A percentile compares a stretch with the other conserved stretches of the same genome.
These are phyloP conservation scores for Dactylonectria estremocensis DNA, from an alignment of 2,329 filamentous ascomycete genomes.

Conservation along the genomic window DNA sequence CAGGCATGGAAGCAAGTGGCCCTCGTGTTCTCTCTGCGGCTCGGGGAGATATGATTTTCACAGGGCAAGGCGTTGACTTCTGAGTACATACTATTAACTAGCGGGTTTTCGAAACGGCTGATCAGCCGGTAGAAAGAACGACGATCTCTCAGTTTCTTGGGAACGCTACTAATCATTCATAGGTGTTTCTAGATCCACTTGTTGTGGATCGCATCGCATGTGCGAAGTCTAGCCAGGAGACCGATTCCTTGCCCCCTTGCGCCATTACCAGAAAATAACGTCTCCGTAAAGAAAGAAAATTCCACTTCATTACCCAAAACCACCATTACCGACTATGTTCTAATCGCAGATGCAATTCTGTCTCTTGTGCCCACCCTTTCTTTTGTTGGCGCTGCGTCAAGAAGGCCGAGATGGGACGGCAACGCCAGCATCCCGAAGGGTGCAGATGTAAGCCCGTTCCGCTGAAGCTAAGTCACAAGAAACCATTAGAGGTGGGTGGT, in stretches of 20 bases:
- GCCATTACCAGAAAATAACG: not conserved
- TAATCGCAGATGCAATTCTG: not conserved
- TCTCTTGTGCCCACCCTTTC: not conserved
- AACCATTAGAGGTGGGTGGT: accelerated
- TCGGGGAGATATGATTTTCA: conserved; percentile 38
- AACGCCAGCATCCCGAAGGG: not conserved
- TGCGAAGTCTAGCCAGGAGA: not conserved
- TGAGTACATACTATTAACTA: not conserved
- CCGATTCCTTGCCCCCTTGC: not conserved
- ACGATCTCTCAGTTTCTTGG: not conserved
- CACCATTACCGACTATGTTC: not conserved
- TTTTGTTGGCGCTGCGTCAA: not conserved
- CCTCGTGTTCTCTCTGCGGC: not conserved
- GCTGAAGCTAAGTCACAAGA: not conserved
- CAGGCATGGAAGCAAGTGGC: conserved; percentile 6
- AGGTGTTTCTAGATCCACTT: not conserved
- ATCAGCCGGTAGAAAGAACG: not conserved
- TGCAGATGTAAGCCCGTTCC: not conserved
- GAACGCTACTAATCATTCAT: not conserved
- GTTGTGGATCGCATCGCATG: not conserved
- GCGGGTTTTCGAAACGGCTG: too few species aligned
- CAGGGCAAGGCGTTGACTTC: not conserved
- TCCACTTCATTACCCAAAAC: not conserved
- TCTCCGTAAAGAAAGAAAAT: not conserved
- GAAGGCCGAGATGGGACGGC: not conserved